phyloP scores from a whole-genome alignment of 1,284 basidiomycete genomes.

The Rhodotorula sp. region DNA sequence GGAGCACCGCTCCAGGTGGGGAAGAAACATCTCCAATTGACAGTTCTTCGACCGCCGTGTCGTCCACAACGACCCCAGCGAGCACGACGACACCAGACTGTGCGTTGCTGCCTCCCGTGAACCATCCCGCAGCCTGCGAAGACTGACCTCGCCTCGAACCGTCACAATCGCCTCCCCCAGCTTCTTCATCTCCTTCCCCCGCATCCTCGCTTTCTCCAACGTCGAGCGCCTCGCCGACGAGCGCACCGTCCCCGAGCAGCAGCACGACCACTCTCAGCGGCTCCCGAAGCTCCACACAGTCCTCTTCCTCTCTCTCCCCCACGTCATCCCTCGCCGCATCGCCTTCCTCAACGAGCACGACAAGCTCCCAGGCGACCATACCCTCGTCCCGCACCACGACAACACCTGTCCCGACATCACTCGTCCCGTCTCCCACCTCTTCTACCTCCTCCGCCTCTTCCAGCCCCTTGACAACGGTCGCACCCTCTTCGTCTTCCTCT shows the following conservation, averaged over 20 bases:
- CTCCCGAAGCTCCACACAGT: too few relatives aligned
- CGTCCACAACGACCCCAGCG: conserved; percentile 7
- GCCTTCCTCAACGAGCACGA: neutral
- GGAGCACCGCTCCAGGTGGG: neutral
- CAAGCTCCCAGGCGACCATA: neutral
- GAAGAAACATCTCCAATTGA: neutral
- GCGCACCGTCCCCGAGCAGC: neutral
- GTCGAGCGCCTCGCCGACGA: neutral
- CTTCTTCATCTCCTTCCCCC: conserved; percentile 1
- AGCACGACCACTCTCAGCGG: too few relatives aligned
- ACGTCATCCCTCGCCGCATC: neutral
- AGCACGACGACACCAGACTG: neutral
- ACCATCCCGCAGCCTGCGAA: neutral
- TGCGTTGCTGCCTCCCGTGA: neutral
- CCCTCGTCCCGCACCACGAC: neutral
- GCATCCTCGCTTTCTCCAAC: neutral
- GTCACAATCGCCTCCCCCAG: too few relatives aligned
- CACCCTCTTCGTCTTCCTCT: neutral
- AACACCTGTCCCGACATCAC: too few relatives aligned
- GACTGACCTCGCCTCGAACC: neutral
- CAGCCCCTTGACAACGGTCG: neutral
- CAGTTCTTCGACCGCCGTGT: neutral
- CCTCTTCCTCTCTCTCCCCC: neutral
- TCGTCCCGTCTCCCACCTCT: neutral
- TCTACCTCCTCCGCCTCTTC: neutral